Evolutionary conservation across 331 rosid genomes (phyloP).

Genomic region (Acacia concinna): DNA sequence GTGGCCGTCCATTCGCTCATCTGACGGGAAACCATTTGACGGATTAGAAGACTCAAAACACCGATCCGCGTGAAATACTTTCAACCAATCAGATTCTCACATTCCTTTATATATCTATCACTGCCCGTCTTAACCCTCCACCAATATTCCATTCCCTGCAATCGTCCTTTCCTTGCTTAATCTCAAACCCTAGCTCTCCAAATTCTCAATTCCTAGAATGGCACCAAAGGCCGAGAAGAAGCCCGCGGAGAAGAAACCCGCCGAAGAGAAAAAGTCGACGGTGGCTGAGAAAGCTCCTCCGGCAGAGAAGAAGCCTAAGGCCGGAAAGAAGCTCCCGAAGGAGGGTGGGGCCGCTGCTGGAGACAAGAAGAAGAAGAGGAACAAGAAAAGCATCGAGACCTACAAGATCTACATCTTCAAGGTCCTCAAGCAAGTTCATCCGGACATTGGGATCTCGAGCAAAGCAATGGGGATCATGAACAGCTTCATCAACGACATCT

Average conservation of each 20-base stretch:
- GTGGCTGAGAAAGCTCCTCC: constrained; percentile 66
- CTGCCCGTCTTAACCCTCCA: accelerated
- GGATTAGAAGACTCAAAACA: constrained; percentile 4
- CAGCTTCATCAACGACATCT: constrained; percentile 73
- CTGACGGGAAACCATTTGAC: not conserved
- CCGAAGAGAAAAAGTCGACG: constrained; percentile 65
- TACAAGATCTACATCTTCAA: constrained; percentile 89
- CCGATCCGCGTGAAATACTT: constrained; percentile 24
- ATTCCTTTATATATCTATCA: constrained; percentile 19
- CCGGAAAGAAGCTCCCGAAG: constrained; percentile 73
- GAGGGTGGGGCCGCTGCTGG: constrained; percentile 48
- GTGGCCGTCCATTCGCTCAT: not conserved
- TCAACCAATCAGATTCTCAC: constrained; percentile 14
- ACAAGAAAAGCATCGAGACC: constrained; percentile 54
- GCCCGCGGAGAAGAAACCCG: constrained; percentile 59
- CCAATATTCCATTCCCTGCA: accelerated
- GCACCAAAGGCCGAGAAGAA: constrained; percentile 77
- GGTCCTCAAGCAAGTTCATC: constrained; percentile 77
- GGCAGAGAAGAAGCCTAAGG: constrained; percentile 78
- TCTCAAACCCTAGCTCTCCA: not conserved
- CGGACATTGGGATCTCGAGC: constrained; percentile 62
- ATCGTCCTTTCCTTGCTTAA: not conserved
- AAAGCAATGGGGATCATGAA: constrained; percentile 77
- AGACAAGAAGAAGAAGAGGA: constrained; percentile 51
- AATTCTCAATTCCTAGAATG: constrained; percentile 20